Base-by-base conservation (phyloP, 768 basidiomycete species). In the Hygrocybe coccinea region DNA sequence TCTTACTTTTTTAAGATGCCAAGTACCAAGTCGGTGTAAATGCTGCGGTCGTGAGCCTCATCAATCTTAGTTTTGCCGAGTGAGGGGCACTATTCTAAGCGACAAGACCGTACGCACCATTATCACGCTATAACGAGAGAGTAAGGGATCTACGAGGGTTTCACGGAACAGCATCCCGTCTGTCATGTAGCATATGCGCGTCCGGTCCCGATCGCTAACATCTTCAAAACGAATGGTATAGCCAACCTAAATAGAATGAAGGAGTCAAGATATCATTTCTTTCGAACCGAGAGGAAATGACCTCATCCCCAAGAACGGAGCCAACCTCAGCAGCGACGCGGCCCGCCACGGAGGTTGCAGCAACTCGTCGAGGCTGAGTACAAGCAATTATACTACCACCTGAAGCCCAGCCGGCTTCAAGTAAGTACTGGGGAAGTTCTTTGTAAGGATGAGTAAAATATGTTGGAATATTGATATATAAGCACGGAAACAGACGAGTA, bases 111-210 rank as follows among this genome's bases (percentile, higher is more conserved):
- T 56, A 68, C 78, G 47, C 60, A 88, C 93, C 94, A 99, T 98
- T 58, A 98, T 88, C 9, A 94, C 92, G 64, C 92, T 95, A 65
- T 95, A 97, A 22, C 87, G 85, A 66, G 87, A 91, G 50, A 99
- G 78, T 25, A 97, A 70, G 15, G 97, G 97, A 66, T 99, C 95
- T 36, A 94, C 76, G 63, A 97, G 80, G 21, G 87, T 87, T 72
- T 97, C 95, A 56, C 95, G 83, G 68, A 98, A 97, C 36, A 99
- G 84, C 86, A 98, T 95, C 44, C 97, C 97, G 68, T 99, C 97
- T 33, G 97, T 99, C 83, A 98, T 81, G 69, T 98, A 99, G 39
- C 93, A 79, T 68, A 99, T 91, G 24, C 91, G 81, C 1, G 97
- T 98, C 51, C 83, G 77, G 25, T 87, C 82, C 63, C 89, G 91